Evolutionary conservation across 306 rosid species (phyloP), one percentile per base, ranked within the genome.

Genomic region (Acmispon strigosus): DNA sequence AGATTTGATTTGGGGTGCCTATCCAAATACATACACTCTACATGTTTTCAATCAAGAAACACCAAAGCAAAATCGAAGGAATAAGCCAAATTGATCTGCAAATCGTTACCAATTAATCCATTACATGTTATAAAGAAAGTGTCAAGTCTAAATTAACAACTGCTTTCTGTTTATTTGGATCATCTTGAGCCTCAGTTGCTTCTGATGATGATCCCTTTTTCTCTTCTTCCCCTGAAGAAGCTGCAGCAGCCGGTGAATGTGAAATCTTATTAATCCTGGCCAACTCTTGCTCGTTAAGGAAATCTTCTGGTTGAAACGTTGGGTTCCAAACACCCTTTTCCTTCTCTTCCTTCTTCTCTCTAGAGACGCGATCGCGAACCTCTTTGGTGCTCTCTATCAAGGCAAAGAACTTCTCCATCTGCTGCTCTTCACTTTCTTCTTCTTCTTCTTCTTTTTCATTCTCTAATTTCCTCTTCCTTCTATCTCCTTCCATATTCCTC

Each of bases 401-500:
- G 1, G 92, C 85, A 52, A 84, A 86, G 86, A 88, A 90, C 73
- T 78, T 71, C 78, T 88, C 82, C 67, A 90, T 77, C 68, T 83
- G 80, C 41, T 62, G 32, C 36, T 84, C 88, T 56, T 89, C 96
- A 14, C 75, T 79, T 0, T 77, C 85, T 32, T 59, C 64, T 32
- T 55, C 85, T 32, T 59, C 64, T 32, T 55, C 8, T 5, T 27
- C 34, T 27, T 2, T 22, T 22, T 32, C 69, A 4, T 47, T 53
- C 49, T 63, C 72, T n/a, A 83, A 4, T 77, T 81, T 86, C 84
- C 88, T 84, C 85, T 77, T 86, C 80, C 72, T 78, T 72, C 80
- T 68, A 20, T 36, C 82, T 70, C 78, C 81, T 55, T 85, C 92
- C 92, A 85, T 88, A 0, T 5, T 67, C 6, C 11, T 53, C 6